Conservation (phyloP, 345 rosid genomes). For the Alliaria petiolata region DNA sequence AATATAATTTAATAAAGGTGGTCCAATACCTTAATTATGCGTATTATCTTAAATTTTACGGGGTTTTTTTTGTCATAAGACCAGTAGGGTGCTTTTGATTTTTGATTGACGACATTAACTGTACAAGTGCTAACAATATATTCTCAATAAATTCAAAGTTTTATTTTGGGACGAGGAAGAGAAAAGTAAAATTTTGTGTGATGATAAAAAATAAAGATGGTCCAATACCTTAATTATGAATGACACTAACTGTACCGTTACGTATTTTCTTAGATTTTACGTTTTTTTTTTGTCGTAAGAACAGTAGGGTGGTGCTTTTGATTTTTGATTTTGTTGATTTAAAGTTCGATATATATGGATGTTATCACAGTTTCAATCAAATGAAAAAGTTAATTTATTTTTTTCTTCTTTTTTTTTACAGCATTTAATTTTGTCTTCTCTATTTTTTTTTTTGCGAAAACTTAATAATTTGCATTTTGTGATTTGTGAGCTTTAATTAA, state of each 20-base stretch:
- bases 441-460: no score
- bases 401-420: no score
- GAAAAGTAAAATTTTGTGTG: background rate
- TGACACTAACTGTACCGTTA: no score
- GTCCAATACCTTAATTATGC: background rate
- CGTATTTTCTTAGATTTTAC: no score
- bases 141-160: conserved; percentile 7
- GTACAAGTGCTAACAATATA: no score
- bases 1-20: background rate
- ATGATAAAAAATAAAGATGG: background rate
- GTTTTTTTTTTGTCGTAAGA: no score
- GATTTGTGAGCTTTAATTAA: background rate
- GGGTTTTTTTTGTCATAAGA: no score
- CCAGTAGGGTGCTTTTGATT: no score
- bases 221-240: background rate
- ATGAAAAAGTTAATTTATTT: background rate
- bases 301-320: background rate
- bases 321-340: background rate
- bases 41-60: no score
- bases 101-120: no score
- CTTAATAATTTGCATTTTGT: no score
- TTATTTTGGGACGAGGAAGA: background rate
- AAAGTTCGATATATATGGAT: background rate
- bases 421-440: no score
- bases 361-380: background rate